phyloP scores from a whole-genome alignment of 2,329 filamentous ascomycete genomes.

The Verticillium longisporum region DNA sequence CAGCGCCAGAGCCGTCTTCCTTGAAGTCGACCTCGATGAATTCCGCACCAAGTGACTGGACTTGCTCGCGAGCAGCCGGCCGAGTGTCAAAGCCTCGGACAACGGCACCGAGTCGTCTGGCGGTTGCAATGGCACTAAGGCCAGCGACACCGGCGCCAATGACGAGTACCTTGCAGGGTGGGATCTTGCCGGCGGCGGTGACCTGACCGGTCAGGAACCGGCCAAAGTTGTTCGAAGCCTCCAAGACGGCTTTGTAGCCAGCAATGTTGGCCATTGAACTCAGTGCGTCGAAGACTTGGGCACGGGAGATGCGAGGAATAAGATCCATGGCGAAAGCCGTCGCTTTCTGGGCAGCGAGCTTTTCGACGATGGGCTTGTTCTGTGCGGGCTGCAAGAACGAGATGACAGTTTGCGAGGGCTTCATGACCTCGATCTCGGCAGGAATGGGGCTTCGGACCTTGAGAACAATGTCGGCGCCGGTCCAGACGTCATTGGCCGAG shows the following conservation, averaged over 20 bases:
- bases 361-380: conserved; percentile 69
- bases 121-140: conserved; percentile 80
- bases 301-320: conserved; percentile 82
- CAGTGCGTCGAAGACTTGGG: conserved; percentile 81
- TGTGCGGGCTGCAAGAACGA: conserved; percentile 79
- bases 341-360: conserved; percentile 61
- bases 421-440: conserved; percentile 62
- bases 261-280: conserved; percentile 94
- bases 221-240: conserved; percentile 84
- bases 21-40: conserved; percentile 82
- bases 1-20: conserved; percentile 77
- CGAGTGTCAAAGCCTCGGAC: conserved; percentile 89
- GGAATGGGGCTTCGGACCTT: conserved; percentile 74
- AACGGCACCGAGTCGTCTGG: conserved; percentile 79
- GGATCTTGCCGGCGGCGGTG: conserved; percentile 84
- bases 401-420: conserved; percentile 66
- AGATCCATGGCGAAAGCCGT: conserved; percentile 89
- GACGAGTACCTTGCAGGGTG: conserved; percentile 82
- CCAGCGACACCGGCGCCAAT: conserved; percentile 89
- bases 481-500: conserved; percentile 60
- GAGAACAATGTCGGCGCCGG: conserved; percentile 68
- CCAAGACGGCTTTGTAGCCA: conserved; percentile 85
- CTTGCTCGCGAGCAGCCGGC: conserved; percentile 79
- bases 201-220: conserved; percentile 85
- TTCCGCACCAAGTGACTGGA: conserved; percentile 83